phyloP scores from a whole-genome alignment of 2,329 filamentous ascomycete species.

The Ophiosphaerella herpotricha region DNA sequence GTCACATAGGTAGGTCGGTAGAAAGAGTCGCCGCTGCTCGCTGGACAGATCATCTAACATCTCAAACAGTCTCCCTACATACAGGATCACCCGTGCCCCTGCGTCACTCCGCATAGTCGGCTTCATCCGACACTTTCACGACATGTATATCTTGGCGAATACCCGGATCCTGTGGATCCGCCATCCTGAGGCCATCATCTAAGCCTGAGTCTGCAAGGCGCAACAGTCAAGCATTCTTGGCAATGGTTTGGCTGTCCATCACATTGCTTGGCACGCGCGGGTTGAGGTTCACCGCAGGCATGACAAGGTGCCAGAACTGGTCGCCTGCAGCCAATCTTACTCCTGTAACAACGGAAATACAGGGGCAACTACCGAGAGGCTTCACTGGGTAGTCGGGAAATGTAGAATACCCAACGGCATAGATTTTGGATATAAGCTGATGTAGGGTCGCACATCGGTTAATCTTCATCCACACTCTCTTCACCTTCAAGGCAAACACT shows the following conservation, averaged over 20 bases:
- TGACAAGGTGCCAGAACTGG: slow-evolving; percentile 20
- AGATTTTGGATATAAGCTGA: slow-evolving; percentile 33
- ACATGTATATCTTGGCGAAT: slow-evolving; percentile 18
- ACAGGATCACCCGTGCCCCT: not conserved
- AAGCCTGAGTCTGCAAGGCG: slow-evolving; percentile 22
- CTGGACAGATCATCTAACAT: not conserved
- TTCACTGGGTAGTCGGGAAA: not conserved
- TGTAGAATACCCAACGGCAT: not conserved
- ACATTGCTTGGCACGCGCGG: slow-evolving; percentile 31
- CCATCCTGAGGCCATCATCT: slow-evolving; percentile 18
- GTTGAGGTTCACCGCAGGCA: slow-evolving; percentile 17
- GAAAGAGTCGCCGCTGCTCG: too few species aligned
- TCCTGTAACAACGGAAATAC: slow-evolving; percentile 12
- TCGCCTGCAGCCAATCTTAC: slow-evolving; percentile 3
- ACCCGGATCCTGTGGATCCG: slow-evolving; percentile 23
- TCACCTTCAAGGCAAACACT: slow-evolving; percentile 16
- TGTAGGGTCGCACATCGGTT: slow-evolving; percentile 18
- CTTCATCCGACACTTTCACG: slow-evolving; percentile 13
- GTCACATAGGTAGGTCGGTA: too few species aligned
- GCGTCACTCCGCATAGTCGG: slow-evolving; percentile 3
- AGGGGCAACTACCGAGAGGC: slow-evolving; percentile 18
- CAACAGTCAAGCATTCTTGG: slow-evolving; percentile 34
- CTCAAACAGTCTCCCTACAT: slow-evolving; percentile 4
- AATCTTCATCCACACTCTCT: slow-evolving; percentile 28
- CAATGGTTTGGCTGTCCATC: slow-evolving; percentile 27